Conservation (phyloP, 768 basidiomycete genomes). For the Amanita pallidorosea region DNA sequence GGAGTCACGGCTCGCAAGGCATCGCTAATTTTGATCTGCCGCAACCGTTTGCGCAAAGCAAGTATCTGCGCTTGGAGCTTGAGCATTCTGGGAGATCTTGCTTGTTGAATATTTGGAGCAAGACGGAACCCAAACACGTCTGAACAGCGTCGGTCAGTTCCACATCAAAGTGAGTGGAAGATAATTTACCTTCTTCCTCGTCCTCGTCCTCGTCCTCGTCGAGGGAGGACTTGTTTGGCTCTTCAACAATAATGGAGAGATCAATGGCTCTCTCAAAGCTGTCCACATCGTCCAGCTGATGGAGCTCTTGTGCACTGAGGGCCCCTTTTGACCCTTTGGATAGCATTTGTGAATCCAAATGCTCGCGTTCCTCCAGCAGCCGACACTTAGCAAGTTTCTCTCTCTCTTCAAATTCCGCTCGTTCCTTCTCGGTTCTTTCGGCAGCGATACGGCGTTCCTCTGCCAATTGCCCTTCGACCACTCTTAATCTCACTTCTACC, state of each 20-base stretch:
- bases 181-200: constrained; percentile 8
- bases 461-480: constrained; percentile 20
- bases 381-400: constrained; percentile 8
- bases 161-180: background rate
- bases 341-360: constrained; percentile 6
- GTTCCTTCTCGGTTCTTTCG: constrained; percentile 11
- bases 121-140: constrained; percentile 49
- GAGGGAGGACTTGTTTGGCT: background rate
- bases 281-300: background rate
- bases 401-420: constrained; percentile 10
- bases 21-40: constrained; percentile 49
- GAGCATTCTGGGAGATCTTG: constrained; percentile 27
- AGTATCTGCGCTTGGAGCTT: constrained; percentile 41
- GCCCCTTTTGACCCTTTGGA: background rate
- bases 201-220: background rate
- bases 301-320: background rate
- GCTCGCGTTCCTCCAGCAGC: constrained; percentile 3
- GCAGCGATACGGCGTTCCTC: constrained; percentile 17
- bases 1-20: constrained; percentile 32
- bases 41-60: constrained; percentile 46
- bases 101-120: constrained; percentile 19
- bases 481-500: constrained; percentile 20
- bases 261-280: background rate
- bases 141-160: constrained; percentile 12
- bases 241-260: constrained; percentile 6